A percentile compares a stretch with the other conserved stretches of the same genome.
phyloP scores from a whole-genome alignment of 257 asterid genomes.

The Petunia axillaris region DNA sequence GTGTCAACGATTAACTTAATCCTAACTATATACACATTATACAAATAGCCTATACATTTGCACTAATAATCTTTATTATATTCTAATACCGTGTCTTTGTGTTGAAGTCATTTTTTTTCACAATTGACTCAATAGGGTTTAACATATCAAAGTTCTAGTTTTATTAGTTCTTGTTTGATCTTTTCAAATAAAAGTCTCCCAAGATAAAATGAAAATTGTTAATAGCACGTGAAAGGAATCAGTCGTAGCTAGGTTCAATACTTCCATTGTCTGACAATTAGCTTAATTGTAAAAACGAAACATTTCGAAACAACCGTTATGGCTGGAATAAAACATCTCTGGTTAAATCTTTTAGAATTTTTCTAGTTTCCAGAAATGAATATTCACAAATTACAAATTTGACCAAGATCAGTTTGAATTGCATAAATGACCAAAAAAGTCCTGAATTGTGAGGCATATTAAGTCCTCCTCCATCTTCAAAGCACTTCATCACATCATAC shows the following conservation, averaged over 20 bases:
- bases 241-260: not conserved
- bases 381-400: too few relatives aligned
- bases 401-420: not conserved
- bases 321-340: conserved; percentile 2
- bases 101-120: not conserved
- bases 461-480: too few relatives aligned
- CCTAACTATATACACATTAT: too few relatives aligned
- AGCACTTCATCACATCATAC: too few relatives aligned
- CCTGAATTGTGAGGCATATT: too few relatives aligned
- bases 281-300: not conserved
- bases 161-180: conserved; percentile 1
- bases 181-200: conserved; percentile 6
- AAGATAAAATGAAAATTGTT: conserved; percentile 5
- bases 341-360: not conserved
- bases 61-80: not conserved
- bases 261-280: conserved; percentile 17
- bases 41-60: too few relatives aligned
- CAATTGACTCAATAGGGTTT: conserved; percentile 10
- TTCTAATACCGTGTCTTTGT: not conserved
- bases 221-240: not conserved
- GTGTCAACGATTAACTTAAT: too few relatives aligned
- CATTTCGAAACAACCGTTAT: not conserved
- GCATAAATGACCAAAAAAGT: not conserved
- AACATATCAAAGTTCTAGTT: not conserved
- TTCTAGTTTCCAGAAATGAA: not conserved